Base-by-base conservation (phyloP, 768 basidiomycete species). In the Calvatia gigantea region DNA sequence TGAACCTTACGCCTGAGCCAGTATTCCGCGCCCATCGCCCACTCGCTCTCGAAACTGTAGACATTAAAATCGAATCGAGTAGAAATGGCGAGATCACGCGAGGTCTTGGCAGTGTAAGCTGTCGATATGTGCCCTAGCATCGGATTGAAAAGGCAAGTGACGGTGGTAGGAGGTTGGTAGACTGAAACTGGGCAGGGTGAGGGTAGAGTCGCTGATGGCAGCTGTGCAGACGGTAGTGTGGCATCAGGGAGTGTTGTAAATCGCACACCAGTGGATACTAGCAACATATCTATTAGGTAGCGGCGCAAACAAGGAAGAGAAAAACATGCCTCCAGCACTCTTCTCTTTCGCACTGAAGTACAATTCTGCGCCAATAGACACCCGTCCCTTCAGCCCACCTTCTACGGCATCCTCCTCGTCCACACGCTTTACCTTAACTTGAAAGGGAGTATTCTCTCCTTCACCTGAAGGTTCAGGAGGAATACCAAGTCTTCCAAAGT, bases 1-100 rank as follows among this genome's bases (percentile, higher is more conserved):
- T 61, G 61, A 6, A 70, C 72, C 49, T 70, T 63, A 21, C 85
- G 81, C 19, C 93, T 81, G 66, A 94, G 80, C 94, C 93, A 97
- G 92, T 93, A 97, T 68, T 98, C 95, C 1, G 90, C 88, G 2
- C 96, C 96, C 74, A 98, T 82, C 8, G 91, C 88, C 88, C 94
- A 89, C 68, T 98, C 95, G 69, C 92, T 94, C 62, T 96, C 93
- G 69, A 94, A 98, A 70, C 91, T 94, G 67, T 98, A 97, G 25
- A 95, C 83, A 65, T 98, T 98, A 73, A 98, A 94, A 67, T 98
- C 94, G 66, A 95, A 98, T 19, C 92, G 84, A 0, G 92, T 89
- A 47, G 91, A 91, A 17, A 98, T 68, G 0, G 92, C 85, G 38
- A 98, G 82, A 67, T 96, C 91, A 11, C 81, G 81, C 4, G 91